A percentile compares a stretch with the other conserved stretches of the same genome.
phyloP scores from a whole-genome alignment of 495 filamentous ascomycete species.

The Mytilinidion resinicola region DNA sequence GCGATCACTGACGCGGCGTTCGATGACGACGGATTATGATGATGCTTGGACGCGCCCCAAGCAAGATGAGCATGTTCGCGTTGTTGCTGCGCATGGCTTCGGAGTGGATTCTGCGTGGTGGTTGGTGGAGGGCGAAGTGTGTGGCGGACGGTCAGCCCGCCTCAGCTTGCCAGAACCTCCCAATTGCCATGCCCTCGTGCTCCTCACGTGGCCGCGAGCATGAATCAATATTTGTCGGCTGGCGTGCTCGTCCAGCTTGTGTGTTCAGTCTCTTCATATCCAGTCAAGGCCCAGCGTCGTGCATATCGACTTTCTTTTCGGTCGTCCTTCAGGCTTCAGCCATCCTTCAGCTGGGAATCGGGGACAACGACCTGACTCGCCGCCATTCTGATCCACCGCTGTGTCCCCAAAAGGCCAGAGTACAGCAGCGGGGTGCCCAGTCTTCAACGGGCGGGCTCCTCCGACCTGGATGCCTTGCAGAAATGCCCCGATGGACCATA shows the following conservation, averaged over 20 bases:
- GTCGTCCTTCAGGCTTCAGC: background rate
- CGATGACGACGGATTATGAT: too few species aligned
- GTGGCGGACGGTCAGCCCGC: background rate
- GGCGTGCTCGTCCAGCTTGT: background rate
- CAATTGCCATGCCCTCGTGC: background rate
- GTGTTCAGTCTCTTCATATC: background rate
- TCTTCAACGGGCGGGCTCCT: background rate
- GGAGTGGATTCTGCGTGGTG: background rate
- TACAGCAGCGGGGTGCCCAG: background rate
- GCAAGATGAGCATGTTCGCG: too few species aligned
- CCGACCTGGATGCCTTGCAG: background rate
- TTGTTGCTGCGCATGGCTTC: too few species aligned
- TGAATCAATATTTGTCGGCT: slow-evolving; percentile 1
- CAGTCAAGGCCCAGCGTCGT: background rate
- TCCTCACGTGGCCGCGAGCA: background rate
- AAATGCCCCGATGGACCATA: background rate
- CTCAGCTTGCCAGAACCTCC: background rate
- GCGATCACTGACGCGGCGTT: too few species aligned
- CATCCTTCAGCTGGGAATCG: background rate
- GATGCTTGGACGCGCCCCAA: too few species aligned
- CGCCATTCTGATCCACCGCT: background rate
- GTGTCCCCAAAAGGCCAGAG: background rate
- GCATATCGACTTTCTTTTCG: background rate
- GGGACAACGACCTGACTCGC: background rate
- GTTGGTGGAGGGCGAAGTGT: background rate